Evolutionary conservation across 495 filamentous ascomycete species (phyloP), one percentile per base, ranked within the genome.

Genomic region (Neurospora sublineolata): DNA sequence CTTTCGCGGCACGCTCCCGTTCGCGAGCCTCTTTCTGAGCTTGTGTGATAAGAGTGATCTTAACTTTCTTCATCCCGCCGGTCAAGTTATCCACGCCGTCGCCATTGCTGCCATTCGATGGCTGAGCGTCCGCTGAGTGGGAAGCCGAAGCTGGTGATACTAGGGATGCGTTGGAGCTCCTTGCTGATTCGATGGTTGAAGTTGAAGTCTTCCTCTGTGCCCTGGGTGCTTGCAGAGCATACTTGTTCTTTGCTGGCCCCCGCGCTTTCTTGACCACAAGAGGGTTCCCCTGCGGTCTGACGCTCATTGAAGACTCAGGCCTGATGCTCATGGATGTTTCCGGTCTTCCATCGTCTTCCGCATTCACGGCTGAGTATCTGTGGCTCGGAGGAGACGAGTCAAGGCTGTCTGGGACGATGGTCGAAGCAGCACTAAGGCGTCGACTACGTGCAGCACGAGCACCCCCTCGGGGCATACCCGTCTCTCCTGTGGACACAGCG

Each of bases 1-100:
- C 52, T 33, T 80, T 78, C 16, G 73, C 73, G 4, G 68, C 9
- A 3, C 76, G 75, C 72, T 80, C 78, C 60, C 77, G 77, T 42
- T 83, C 77, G 5, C 79, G 78, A 7, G 86, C 86, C 40, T 91
- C 90, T 70, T 90, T 86, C 76, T 92, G 89, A 71, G 93, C 89
- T 33, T 90, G 87, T 0, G 90, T 87, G 0, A 92, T 84, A 46
- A 94, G 83, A 58, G 89, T 92, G 67, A 96, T 83, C 75, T 90
- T 94, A 74, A 96, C 89, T 74, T 89, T 91, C 75, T 90, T 90
- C 79, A 94, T 85, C 14, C 87, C 88, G n/a, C 85, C 83, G 0
- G 91, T 85, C 38, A 95, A 80, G 27, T 80, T 82, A 68, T 94
- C 90, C 27, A 94, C 77, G 79, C 84, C 72, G 72, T 81, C 75